Evolutionary conservation across 345 rosid species (phyloP).

Genomic region (Orychophragmus violaceus): DNA sequence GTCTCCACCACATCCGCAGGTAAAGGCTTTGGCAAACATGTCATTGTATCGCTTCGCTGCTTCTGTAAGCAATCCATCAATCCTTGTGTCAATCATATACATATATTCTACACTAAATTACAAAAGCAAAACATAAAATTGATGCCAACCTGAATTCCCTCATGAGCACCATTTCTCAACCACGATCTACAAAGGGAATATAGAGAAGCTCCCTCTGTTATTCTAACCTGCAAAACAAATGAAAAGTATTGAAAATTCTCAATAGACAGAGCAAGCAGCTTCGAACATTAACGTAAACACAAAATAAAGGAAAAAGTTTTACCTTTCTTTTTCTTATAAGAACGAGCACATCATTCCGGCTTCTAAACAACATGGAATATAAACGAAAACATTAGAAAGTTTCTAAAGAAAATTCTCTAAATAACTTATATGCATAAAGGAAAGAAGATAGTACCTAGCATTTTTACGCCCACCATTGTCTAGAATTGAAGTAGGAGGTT

Average conservation of each 20-base stretch:
- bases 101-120: background rate
- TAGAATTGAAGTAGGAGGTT: constrained; percentile 46
- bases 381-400: background rate
- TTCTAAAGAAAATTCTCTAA: background rate
- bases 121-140: background rate
- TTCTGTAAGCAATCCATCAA: constrained; percentile 36
- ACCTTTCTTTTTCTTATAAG: constrained; percentile 68
- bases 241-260: background rate
- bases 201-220: constrained; percentile 69
- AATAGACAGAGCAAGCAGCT: background rate
- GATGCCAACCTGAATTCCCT: constrained; percentile 58
- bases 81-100: background rate
- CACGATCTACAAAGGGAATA: constrained; percentile 87
- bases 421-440: background rate
- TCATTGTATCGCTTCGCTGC: constrained; percentile 43
- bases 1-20: constrained; percentile 41
- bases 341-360: constrained; percentile 41
- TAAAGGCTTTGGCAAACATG: constrained; percentile 73
- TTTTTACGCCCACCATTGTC: constrained; percentile 52
- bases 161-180: constrained; percentile 79
- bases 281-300: background rate
- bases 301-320: background rate
- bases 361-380: constrained; percentile 36
- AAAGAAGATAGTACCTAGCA: constrained; percentile 39
- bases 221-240: constrained; percentile 52